Conservation (phyloP, 192 early-diverging fungal genomes). For the Coemansia sp. region DNA sequence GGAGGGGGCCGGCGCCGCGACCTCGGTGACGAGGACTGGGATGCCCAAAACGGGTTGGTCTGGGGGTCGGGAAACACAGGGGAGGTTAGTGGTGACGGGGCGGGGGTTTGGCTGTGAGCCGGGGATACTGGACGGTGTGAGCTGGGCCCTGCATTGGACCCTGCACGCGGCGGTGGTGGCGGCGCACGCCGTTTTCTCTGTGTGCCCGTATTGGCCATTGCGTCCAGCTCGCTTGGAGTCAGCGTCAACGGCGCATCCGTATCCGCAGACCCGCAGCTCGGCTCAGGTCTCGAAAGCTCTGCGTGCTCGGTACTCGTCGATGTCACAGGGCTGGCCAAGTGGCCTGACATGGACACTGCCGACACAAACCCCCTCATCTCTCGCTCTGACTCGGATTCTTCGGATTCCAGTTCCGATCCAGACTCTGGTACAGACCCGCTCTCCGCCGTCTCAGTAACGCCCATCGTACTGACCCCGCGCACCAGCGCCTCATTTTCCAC, state of each 20-base stretch:
- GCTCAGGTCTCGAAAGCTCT: too few relatives aligned
- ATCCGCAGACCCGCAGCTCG: too few relatives aligned
- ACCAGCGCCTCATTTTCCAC: too few relatives aligned
- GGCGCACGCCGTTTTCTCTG: neutral
- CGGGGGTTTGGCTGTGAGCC: conserved; percentile 6
- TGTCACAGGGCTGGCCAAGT: neutral
- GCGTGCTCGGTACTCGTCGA: too few relatives aligned
- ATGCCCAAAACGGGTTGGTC: conserved; percentile 15
- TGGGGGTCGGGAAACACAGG: conserved; percentile 2
- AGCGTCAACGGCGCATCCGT: conserved; percentile 18
- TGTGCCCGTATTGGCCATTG: conserved; percentile 28
- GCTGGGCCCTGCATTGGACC: neutral
- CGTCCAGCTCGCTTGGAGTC: conserved; percentile 32
- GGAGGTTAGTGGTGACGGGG: neutral
- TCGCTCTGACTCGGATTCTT: neutral
- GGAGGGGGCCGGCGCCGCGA: neutral
- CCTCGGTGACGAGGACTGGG: neutral
- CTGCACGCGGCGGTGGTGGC: conserved; percentile 8
- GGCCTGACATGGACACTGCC: neutral
- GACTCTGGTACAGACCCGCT: too few relatives aligned
- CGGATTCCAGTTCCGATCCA: neutral
- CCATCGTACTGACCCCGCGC: too few relatives aligned
- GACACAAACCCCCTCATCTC: neutral
- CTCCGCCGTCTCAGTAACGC: too few relatives aligned
- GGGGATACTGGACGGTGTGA: neutral